phyloP scores from a whole-genome alignment of 1,284 basidiomycete species.

The Ceratobasidium sp. region DNA sequence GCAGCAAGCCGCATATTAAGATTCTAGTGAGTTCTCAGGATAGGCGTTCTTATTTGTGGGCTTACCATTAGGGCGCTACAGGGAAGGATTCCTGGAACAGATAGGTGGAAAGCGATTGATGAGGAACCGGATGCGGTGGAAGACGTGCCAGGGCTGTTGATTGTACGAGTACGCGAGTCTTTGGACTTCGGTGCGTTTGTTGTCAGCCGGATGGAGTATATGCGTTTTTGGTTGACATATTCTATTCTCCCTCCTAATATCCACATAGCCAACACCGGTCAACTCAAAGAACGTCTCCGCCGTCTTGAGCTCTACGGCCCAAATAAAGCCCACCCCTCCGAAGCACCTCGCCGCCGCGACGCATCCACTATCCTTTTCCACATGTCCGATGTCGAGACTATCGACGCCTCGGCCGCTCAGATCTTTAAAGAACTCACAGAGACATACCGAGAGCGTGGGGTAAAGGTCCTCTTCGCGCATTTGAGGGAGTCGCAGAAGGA shows the following conservation, averaged over 20 bases:
- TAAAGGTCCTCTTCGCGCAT: constrained; percentile 84
- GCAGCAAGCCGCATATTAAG: constrained; percentile 80
- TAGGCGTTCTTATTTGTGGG: not conserved
- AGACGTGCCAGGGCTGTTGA: constrained; percentile 81
- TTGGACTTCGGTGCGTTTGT: constrained; percentile 76
- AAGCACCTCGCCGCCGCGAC: constrained; percentile 80
- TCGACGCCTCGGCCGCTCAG: constrained; percentile 89
- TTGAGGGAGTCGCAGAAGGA: constrained; percentile 69
- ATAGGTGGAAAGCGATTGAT: constrained; percentile 84
- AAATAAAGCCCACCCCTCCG: constrained; percentile 85
- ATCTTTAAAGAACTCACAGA: constrained; percentile 86
- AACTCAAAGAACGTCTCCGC: constrained; percentile 82
- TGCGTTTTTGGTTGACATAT: constrained; percentile 2
- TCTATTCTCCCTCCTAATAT: not conserved
- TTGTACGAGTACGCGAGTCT: constrained; percentile 84
- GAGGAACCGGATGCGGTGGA: constrained; percentile 83
- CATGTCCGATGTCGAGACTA: constrained; percentile 85
- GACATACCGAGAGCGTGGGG: constrained; percentile 82
- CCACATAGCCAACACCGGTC: constrained; percentile 83
- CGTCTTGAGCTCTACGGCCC: constrained; percentile 85
- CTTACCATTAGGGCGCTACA: constrained; percentile 52
- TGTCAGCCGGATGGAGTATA: constrained; percentile 50
- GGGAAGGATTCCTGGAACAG: constrained; percentile 86
- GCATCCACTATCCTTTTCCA: constrained; percentile 89
- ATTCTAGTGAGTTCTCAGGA: constrained; percentile 65